Conservation (phyloP, 1,139 yeast genomes). For the Yamadazyma buinensis region DNA sequence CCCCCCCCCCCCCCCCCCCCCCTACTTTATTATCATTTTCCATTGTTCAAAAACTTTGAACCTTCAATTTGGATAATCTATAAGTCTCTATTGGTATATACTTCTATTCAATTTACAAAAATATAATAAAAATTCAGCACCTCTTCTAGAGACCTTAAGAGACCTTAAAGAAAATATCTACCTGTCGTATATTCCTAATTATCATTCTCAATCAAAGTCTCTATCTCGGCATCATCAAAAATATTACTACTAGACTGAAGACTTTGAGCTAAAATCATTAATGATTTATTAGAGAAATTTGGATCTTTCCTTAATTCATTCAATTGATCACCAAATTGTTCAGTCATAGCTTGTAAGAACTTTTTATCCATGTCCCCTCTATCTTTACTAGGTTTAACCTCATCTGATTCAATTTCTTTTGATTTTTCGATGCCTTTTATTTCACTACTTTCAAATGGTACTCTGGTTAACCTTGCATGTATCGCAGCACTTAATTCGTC, state of each 20-base stretch:
- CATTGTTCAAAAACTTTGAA: no score
- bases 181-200: not conserved
- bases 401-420: slow-evolving; percentile 10
- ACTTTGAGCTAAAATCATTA: slow-evolving; percentile 59
- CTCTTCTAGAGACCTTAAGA: no score
- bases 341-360: slow-evolving; percentile 55
- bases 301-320: slow-evolving; percentile 61
- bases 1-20: no score
- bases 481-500: slow-evolving; percentile 12
- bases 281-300: slow-evolving; percentile 57
- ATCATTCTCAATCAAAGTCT: slow-evolving; percentile 1
- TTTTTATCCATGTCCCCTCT: slow-evolving; percentile 45
- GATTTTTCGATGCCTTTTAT: not conserved
- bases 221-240: slow-evolving; percentile 51
- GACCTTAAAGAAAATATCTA: no score
- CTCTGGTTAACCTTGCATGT: slow-evolving; percentile 12
- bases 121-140: no score
- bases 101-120: no score
- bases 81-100: no score
- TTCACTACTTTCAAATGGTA: slow-evolving; percentile 20
- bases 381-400: slow-evolving; percentile 19
- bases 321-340: slow-evolving; percentile 58
- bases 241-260: slow-evolving; percentile 64
- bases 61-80: no score
- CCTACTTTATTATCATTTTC: no score